Evolutionary conservation across 176 grass and related monocot species (phyloP).

Genomic region (Ananas comosus): DNA sequence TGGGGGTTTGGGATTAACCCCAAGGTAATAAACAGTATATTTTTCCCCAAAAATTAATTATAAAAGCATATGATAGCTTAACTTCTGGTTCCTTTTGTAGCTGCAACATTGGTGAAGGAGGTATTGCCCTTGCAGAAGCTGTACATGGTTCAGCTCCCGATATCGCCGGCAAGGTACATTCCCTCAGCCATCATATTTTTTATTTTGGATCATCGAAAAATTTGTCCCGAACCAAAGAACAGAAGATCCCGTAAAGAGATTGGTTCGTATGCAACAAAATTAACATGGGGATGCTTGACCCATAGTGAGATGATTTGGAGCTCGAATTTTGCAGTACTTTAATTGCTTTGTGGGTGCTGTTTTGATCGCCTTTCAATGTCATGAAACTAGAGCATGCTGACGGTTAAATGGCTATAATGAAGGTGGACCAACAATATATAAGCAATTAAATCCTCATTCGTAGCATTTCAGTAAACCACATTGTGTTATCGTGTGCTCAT

Average conservation of each 20-base stretch:
- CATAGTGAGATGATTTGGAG: too few species aligned
- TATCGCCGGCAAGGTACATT: constrained; percentile 79
- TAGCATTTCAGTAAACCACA: too few species aligned
- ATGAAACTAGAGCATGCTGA: too few species aligned
- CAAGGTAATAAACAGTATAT: constrained; percentile 45
- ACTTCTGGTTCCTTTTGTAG: constrained; percentile 16
- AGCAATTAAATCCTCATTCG: too few species aligned
- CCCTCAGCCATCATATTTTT: background rate
- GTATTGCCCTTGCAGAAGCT: constrained; percentile 87
- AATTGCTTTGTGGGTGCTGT: too few species aligned
- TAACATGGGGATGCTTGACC: too few species aligned
- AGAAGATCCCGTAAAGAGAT: background rate
- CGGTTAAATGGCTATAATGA: too few species aligned
- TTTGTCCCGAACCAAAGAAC: background rate
- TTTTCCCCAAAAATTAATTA: background rate
- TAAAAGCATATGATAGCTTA: background rate
- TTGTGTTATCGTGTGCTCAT: too few species aligned
- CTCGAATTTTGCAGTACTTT: too few species aligned
- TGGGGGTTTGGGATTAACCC: constrained; percentile 86
- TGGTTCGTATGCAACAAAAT: background rate
- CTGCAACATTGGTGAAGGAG: constrained; percentile 95
- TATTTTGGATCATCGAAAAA: background rate
- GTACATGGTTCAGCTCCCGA: constrained; percentile 98
- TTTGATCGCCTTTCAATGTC: too few species aligned
- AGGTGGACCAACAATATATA: too few species aligned